phyloP scores from a whole-genome alignment of 2,329 filamentous ascomycete genomes.

The Colletotrichum sp. region DNA sequence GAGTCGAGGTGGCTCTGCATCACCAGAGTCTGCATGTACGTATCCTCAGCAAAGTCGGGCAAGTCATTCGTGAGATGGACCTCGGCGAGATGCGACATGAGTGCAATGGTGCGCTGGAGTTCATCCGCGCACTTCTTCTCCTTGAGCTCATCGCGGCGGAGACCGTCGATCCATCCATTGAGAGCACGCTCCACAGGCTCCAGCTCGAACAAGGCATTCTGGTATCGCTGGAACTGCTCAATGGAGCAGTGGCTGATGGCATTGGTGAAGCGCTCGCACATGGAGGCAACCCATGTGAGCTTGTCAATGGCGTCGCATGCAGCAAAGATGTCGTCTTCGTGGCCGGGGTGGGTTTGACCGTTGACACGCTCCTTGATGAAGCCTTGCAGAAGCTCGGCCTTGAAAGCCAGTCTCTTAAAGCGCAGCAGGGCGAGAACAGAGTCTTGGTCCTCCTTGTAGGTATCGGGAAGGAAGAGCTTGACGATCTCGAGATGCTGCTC shows the following conservation, averaged over 20 bases:
- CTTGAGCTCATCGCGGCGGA: constrained; percentile 85
- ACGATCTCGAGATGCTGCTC: constrained; percentile 88
- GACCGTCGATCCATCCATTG: constrained; percentile 84
- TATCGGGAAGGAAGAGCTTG: constrained; percentile 86
- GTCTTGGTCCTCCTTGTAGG: constrained; percentile 79
- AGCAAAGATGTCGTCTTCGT: constrained; percentile 79
- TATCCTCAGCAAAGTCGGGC: constrained; percentile 77
- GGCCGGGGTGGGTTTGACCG: constrained; percentile 65
- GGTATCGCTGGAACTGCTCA: constrained; percentile 79
- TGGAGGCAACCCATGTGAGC: constrained; percentile 80
- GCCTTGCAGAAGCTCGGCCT: constrained; percentile 77
- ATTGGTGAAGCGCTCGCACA: constrained; percentile 84
- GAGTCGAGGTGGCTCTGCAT: constrained; percentile 85
- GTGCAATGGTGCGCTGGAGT: constrained; percentile 81
- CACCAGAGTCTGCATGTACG: constrained; percentile 77
- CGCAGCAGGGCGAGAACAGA: constrained; percentile 88
- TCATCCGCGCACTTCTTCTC: constrained; percentile 83
- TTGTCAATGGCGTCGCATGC: constrained; percentile 85
- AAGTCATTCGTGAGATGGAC: constrained; percentile 75
- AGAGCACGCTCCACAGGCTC: constrained; percentile 90
- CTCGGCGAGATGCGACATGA: constrained; percentile 86
- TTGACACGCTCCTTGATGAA: constrained; percentile 82
- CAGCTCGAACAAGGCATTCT: constrained; percentile 82
- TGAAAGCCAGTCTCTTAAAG: constrained; percentile 88
- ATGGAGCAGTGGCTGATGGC: constrained; percentile 80